Evolutionary conservation across 1,284 basidiomycete genomes (phyloP).

Genomic region (Trichosporon faecale): DNA sequence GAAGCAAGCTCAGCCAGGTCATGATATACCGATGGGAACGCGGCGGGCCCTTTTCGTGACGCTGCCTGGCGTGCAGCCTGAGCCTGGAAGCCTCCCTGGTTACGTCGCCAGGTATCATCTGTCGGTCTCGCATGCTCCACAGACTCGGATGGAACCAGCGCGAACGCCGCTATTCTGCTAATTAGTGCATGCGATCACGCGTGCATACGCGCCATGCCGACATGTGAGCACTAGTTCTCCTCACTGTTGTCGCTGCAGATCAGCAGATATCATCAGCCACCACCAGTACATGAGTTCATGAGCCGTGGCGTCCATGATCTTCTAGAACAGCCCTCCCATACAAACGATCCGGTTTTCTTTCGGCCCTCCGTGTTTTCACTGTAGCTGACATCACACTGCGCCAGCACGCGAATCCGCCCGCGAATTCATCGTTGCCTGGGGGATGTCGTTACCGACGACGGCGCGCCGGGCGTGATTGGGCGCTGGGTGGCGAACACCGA

Average conservation of each 20-base stretch:
- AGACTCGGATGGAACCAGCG: neutral
- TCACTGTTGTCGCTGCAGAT: neutral
- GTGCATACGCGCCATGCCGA: neutral
- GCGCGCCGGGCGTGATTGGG: neutral
- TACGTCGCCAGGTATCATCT: neutral
- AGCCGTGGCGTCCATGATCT: neutral
- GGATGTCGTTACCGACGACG: neutral
- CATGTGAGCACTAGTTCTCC: neutral
- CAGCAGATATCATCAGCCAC: neutral
- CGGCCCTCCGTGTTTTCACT: neutral
- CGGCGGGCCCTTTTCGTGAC: slow-evolving; percentile 1
- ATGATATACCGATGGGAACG: slow-evolving; percentile 4
- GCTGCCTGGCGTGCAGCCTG: neutral
- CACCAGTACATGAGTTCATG: neutral
- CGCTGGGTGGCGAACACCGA: neutral
- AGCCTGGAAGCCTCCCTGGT: neutral
- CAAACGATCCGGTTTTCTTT: neutral
- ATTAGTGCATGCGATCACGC: neutral
- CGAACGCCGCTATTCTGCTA: neutral
- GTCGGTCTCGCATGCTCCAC: neutral
- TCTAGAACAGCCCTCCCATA: neutral
- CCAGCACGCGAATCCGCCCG: neutral
- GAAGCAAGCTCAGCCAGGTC: neutral
- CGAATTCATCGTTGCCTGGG: neutral
- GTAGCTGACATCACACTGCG: neutral